Conservation (phyloP, 257 asterid species). For the Knoxia roxburghii region DNA sequence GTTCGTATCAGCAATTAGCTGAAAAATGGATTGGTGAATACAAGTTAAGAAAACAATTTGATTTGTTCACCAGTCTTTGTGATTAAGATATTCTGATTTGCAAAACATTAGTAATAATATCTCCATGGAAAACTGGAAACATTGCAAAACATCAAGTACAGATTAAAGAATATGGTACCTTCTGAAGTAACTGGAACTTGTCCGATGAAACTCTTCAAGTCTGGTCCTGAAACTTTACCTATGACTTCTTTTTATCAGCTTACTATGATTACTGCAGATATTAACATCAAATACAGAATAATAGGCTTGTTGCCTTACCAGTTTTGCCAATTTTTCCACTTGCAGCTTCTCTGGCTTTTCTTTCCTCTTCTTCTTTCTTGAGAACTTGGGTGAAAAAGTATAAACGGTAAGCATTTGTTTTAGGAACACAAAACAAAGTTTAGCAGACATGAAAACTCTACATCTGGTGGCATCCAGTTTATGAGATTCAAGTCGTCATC, state of each 20-base stretch:
- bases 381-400: constrained; percentile 47
- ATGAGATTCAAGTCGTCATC: neutral
- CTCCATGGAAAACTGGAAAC: neutral
- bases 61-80: neutral
- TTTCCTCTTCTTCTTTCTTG: constrained; percentile 88
- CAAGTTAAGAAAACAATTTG: neutral
- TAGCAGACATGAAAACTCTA: neutral
- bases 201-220: constrained; percentile 56
- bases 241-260: constrained; percentile 5
- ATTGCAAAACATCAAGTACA: neutral
- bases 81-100: neutral
- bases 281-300: constrained; percentile 1
- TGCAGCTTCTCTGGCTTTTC: constrained; percentile 50
- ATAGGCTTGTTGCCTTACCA: constrained; percentile 41
- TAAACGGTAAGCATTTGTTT: neutral
- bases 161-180: constrained; percentile 36
- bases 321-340: constrained; percentile 31
- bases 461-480: neutral
- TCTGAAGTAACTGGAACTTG: constrained; percentile 68
- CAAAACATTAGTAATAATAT: neutral
- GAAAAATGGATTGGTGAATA: neutral
- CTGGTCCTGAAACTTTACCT: constrained; percentile 78
- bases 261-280: constrained; percentile 5
- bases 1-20: neutral
- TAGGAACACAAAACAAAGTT: neutral